Evolutionary conservation across 1,284 basidiomycete genomes (phyloP), one percentile per base, ranked within the genome.

Genomic region (Ustilago sp.): DNA sequence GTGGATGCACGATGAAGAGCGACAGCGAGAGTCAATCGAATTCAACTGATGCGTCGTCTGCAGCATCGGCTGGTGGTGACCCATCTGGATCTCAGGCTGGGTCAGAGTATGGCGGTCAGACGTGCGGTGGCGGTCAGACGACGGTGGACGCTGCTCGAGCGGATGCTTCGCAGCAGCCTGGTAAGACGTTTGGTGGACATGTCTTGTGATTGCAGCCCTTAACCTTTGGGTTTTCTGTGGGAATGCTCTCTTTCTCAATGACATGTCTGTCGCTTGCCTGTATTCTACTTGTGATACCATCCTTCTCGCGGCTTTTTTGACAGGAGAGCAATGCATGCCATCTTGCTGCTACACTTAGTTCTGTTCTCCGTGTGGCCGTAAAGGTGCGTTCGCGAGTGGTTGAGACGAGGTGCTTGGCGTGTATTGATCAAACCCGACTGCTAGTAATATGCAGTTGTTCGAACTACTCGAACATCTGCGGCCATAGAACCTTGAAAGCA

Each of bases 401-500:
- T 28, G 23, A 28, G 23, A 28, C 23, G 23, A 28, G 23, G 4
- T 41, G 39, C 39, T 41, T 41, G 39, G 11, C 6, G 11, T 17
- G 1, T 17, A 0, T n/a, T 15, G 23, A 28, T 3, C 23, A 28
- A 3, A 28, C 23, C 0, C 0, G 0, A 28, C 23, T 28, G 3
- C 0, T 3, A 28, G 28, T 23, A 5, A 8, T 38, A 23, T 53
- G 0, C 1, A 31, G 17, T 35, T 13, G 2, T 5, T 15, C 7
- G 2, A 28, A 28, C 23, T 3, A 28, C 23, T 17, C 8, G 2
- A 11, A 23, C 45, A 91, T 91, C 90, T 90, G 90, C 89, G 90
- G 90, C 90, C 90, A 91, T 90, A 91, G 90, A 90, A 91, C 89
- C 89, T 88, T 89, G 90, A 91, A 91, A 91, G 89, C 90, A 91